These are phyloP conservation scores for Geotrichum citri-aurantii DNA, from an alignment of 1,139 yeast genomes.

Conservation along the genomic window DNA sequence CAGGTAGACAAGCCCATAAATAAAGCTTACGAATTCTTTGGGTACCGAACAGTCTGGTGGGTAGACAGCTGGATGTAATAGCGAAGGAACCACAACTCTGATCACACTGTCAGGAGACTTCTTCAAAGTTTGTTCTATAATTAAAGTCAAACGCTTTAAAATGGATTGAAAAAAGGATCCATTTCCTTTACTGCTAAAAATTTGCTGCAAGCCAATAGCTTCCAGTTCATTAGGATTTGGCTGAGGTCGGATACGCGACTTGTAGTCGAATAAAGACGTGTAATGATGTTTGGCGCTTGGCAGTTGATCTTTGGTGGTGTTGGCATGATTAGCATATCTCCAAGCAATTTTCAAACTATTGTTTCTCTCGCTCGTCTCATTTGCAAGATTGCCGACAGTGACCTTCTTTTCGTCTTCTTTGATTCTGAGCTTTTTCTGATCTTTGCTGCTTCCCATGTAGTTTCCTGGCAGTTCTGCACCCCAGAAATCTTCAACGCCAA, in stretches of 20 bases:
- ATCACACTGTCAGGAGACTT: constrained; percentile 39
- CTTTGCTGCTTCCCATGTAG: constrained; percentile 58
- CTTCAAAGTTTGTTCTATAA: constrained; percentile 2
- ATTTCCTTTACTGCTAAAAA: neutral
- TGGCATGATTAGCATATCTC: constrained; percentile 43
- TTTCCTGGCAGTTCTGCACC: constrained; percentile 72
- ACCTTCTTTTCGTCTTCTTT: constrained; percentile 55
- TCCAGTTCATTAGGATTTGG: constrained; percentile 57
- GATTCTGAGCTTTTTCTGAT: constrained; percentile 60
- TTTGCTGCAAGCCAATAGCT: constrained; percentile 3
- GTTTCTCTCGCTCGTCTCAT: constrained; percentile 22
- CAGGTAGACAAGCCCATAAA: constrained; percentile 55
- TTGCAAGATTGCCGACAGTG: constrained; percentile 60
- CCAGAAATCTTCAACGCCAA: constrained; percentile 62
- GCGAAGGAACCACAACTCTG: constrained; percentile 66
- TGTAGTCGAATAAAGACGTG: constrained; percentile 47
- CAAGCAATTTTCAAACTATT: constrained; percentile 47
- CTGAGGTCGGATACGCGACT: constrained; percentile 60
- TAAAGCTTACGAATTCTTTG: constrained; percentile 51
- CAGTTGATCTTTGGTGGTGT: neutral
- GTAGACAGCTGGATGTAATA: constrained; percentile 75
- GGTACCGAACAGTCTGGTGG: constrained; percentile 49
- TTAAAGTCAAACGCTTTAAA: neutral
- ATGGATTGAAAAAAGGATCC: constrained; percentile 6
- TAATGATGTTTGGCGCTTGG: constrained; percentile 14